A percentile compares a stretch with the other conserved stretches of the same genome.
Conservation (phyloP, 1,284 basidiomycete genomes). For the Exobasidium cylindrosporum region DNA sequence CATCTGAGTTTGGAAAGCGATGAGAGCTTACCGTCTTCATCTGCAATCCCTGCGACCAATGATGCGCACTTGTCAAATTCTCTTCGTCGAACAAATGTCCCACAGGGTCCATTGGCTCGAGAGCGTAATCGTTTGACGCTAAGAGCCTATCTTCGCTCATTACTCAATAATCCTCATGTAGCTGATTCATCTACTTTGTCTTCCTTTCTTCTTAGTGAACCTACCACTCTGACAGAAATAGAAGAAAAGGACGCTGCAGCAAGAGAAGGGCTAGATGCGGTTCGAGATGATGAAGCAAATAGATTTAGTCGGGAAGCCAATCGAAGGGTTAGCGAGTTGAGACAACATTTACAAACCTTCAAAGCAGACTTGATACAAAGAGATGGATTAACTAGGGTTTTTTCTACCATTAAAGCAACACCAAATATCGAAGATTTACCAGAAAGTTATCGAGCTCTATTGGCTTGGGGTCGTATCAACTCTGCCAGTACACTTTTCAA, state of each 20-base stretch:
- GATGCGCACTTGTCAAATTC: neutral
- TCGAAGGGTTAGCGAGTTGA: constrained; percentile 77
- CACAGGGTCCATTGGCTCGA: constrained; percentile 49
- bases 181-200: constrained; percentile 79
- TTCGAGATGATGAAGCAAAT: constrained; percentile 80
- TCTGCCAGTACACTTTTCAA: constrained; percentile 92
- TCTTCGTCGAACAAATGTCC: constrained; percentile 10
- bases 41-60: neutral
- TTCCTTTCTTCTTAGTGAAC: constrained; percentile 78
- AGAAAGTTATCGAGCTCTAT: constrained; percentile 76
- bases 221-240: constrained; percentile 68
- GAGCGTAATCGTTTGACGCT: constrained; percentile 96
- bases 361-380: constrained; percentile 72
- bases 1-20: constrained; percentile 6
- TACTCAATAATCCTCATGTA: constrained; percentile 69
- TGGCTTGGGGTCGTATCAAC: constrained; percentile 89
- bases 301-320: constrained; percentile 85
- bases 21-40: neutral
- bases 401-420: constrained; percentile 80
- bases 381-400: constrained; percentile 85
- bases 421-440: constrained; percentile 77
- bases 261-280: constrained; percentile 83
- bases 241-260: constrained; percentile 76
- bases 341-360: constrained; percentile 77
- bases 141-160: constrained; percentile 79